Conservation (phyloP, 345 rosid genomes). For the Syzygium jambos region DNA sequence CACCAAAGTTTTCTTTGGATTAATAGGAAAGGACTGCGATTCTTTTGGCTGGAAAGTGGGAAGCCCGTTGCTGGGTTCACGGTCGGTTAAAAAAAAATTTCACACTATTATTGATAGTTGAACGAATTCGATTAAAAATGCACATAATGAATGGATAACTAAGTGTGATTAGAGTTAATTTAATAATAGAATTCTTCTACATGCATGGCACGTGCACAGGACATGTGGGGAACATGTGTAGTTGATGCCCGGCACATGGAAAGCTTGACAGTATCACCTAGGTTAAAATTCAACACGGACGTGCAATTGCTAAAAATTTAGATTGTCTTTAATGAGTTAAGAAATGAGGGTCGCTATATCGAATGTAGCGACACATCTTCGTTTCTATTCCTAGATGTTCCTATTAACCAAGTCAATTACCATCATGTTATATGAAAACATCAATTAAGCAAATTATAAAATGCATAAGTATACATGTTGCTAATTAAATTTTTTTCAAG, state of each 20-base stretch:
- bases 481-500: background rate
- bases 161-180: background rate
- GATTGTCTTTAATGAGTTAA: background rate
- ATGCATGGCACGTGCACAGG: background rate
- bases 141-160: background rate
- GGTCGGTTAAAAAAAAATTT: background rate
- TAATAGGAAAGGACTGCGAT: background rate
- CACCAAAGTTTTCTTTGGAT: background rate
- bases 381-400: background rate
- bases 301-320: background rate
- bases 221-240: background rate
- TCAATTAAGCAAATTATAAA: background rate
- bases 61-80: background rate
- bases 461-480: background rate
- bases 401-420: background rate
- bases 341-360: background rate
- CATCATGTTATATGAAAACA: background rate
- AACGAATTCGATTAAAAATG: background rate
- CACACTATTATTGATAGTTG: background rate
- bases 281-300: background rate
- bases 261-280: background rate
- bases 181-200: background rate
- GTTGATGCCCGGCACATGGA: background rate
- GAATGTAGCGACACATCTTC: background rate
- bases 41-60: background rate